phyloP scores from a whole-genome alignment of 257 asterid genomes.

The Dorcoceras hygrometricum region DNA sequence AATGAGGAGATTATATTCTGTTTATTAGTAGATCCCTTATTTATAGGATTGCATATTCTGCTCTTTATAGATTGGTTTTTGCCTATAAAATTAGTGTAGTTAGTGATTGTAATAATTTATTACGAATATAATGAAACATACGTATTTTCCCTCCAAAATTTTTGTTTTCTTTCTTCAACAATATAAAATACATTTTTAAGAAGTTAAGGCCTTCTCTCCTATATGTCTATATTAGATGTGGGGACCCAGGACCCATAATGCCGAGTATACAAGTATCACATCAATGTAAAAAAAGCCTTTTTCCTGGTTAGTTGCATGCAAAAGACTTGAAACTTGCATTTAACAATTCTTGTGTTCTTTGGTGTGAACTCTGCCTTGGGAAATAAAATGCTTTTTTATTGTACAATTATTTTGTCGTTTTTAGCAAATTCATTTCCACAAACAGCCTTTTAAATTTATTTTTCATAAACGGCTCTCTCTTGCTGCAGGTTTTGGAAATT shows the following conservation, averaged over 20 bases:
- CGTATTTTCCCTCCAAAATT: too few species aligned
- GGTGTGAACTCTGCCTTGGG: neutral
- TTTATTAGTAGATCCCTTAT: too few species aligned
- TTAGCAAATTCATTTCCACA: neutral
- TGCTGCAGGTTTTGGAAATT: slow-evolving; percentile 80
- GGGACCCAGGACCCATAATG: neutral
- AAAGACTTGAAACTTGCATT: neutral
- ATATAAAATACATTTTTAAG: neutral
- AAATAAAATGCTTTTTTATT: too few species aligned
- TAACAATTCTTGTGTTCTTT: neutral
- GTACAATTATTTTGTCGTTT: neutral
- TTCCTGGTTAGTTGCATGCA: neutral
- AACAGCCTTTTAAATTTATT: neutral
- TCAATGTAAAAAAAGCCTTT: neutral
- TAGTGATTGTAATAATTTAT: too few species aligned
- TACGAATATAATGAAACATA: too few species aligned
- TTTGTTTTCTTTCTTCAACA: too few species aligned
- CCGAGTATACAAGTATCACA: neutral
- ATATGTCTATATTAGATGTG: neutral
- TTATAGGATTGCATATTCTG: too few species aligned
- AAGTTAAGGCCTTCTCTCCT: neutral
- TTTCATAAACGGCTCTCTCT: slow-evolving; percentile 18
- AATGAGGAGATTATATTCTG: too few species aligned
- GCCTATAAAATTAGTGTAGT: too few species aligned
- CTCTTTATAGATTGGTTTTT: too few species aligned